Evolutionary conservation across 2,329 filamentous ascomycete genomes (phyloP).

Genomic region (Cladorrhinum sp.): DNA sequence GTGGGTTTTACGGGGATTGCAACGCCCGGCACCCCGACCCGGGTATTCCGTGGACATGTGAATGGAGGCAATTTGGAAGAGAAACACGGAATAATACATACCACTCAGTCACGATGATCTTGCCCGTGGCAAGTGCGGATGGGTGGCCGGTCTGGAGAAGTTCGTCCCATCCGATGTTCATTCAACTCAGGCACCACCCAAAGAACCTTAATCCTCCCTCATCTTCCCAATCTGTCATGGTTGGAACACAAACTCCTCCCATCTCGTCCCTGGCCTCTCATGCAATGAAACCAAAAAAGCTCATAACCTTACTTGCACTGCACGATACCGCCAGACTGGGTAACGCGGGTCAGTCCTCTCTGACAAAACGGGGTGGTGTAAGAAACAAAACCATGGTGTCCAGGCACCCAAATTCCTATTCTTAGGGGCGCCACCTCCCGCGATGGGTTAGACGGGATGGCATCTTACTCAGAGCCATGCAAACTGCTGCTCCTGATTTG

Average conservation of each 20-base stretch:
- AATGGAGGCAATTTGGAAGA: too few species aligned
- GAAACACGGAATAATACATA: too few species aligned
- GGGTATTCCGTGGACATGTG: too few species aligned
- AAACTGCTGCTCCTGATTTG: background rate
- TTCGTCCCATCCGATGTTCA: background rate
- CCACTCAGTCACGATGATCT: too few species aligned
- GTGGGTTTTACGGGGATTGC: background rate
- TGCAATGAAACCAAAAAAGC: background rate
- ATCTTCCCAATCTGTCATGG: background rate
- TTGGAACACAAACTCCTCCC: background rate
- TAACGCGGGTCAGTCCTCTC: background rate
- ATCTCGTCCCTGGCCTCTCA: background rate
- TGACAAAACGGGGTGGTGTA: background rate
- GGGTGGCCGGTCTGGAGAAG: background rate
- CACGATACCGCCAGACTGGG: background rate
- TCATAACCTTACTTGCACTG: background rate
- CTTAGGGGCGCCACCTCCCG: slow-evolving; percentile 1
- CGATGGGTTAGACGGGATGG: slow-evolving; percentile 10
- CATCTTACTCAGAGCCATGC: slow-evolving; percentile 9
- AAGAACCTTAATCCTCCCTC: background rate
- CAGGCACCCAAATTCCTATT: slow-evolving; percentile 11
- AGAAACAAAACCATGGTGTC: background rate
- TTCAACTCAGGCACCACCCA: background rate
- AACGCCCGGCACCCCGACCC: background rate
- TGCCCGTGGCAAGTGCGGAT: too few species aligned